Base-by-base conservation (phyloP, 1,284 basidiomycete genomes). In the Leccinum griseonigrum region DNA sequence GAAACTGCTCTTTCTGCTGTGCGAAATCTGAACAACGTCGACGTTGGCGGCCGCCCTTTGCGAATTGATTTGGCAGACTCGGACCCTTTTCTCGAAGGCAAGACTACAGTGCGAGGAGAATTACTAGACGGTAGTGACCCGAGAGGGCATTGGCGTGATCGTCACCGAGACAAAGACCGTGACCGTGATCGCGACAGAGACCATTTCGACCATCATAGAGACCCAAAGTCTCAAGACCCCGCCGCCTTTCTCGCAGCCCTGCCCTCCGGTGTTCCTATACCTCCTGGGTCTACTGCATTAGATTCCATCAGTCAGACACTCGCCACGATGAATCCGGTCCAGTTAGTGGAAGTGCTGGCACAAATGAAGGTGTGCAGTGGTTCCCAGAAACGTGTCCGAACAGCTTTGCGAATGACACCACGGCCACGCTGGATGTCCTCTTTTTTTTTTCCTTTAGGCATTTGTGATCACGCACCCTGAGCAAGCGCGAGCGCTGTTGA, bases 341-440 rank as follows among this genome's bases (percentile, higher is more conserved):
- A 98, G 73, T 81, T 98, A 65, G 88, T 97, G 75, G 97, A 99
- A 76, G 92, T 98, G n/a, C 81, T 99, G 68, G 91, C 91, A 32
- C 94, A 98, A 76, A 97, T 98, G 92, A 98, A 98, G 88, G 95
- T 95, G 72, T 69, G 83, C 74, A 60, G 59, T 55, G 63, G 60
- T 68, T 67, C 51, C 60, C 58, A 63, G 60, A 67, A 66, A 65
- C 59, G 31, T 74, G 70, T 62, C 56, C n/a, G 38, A 64, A 63
- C 56, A 68, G 51, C 63, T 55, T 73, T 64, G 63, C 59, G 69
- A 69, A 72, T 74, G 58, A 74, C 69, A 29, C 36, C 5, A 10
- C 36, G 60, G 60, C 54, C 29, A 48, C 48, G 34, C 63, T 60
- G 58, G 56, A 56, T 64, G 56, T 51, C 56, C 29, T 38, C 46